A percentile compares a stretch with the other conserved stretches of the same genome.
Evolutionary conservation across 805 yeast genomes (phyloP).

Genomic region (Tetrapisispora namnaoensis): DNA sequence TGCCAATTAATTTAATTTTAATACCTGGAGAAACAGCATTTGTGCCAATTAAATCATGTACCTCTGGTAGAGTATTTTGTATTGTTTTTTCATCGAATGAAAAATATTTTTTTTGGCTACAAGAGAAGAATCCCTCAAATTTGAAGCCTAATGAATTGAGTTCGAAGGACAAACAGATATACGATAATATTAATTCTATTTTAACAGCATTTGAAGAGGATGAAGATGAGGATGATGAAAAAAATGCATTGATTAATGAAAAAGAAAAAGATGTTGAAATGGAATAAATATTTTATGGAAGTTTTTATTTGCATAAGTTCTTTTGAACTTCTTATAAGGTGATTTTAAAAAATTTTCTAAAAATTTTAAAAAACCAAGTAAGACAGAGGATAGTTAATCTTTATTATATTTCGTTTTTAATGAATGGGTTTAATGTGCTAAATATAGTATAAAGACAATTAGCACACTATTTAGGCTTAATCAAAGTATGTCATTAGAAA

Average conservation of each 20-base stretch:
- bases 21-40: conserved; percentile 82
- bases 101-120: conserved; percentile 57
- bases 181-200: conserved; percentile 41
- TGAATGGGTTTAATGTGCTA: too few relatives aligned
- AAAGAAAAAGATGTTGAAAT: conserved; percentile 2
- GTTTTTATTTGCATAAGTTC: not conserved
- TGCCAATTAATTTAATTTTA: conserved; percentile 42
- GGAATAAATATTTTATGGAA: not conserved
- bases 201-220: conserved; percentile 30
- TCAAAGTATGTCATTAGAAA: too few relatives aligned
- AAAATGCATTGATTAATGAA: conserved; percentile 5
- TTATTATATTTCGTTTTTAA: too few relatives aligned
- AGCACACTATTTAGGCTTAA: too few relatives aligned
- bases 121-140: conserved; percentile 52
- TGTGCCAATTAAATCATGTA: conserved; percentile 57
- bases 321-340: not conserved
- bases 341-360: too few relatives aligned
- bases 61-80: conserved; percentile 67
- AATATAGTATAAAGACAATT: too few relatives aligned
- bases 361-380: too few relatives aligned
- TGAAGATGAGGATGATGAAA: conserved; percentile 10
- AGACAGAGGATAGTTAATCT: too few relatives aligned
- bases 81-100: conserved; percentile 61
- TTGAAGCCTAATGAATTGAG: conserved; percentile 38
- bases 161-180: conserved; percentile 44